Base-by-base conservation (phyloP, 2,329 filamentous ascomycete genomes). In the Hypoxylon sp. region DNA sequence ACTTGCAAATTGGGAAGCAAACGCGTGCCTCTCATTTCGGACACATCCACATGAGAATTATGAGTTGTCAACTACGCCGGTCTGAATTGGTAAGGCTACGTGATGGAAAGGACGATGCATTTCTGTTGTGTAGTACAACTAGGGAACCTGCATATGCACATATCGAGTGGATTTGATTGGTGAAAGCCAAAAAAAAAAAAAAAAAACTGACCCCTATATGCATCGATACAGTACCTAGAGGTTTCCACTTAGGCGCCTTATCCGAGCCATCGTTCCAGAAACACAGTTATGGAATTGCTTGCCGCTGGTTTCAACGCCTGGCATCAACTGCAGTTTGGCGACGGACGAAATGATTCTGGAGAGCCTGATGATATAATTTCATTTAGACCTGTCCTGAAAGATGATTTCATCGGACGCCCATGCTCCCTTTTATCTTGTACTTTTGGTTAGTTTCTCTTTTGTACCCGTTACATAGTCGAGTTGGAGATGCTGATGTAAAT, bases 251-350 rank as follows among this genome's bases (percentile, higher is more conserved):
- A 44, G 9, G 39, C 39, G 39, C 39, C 39, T 11, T 50, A 39
- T 39, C 35, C 29, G 22, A 24, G 26, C 22, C 22, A 51, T 26
- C 19, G n/a, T 35, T 8, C 29, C 29, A 29, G 24, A 74, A 42
- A 66, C 44, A 26, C 22, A 59, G 33, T n/a, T 26, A 78, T 87
- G 85, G 80, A 85, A 58, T 76, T 90, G 4, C 86, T 85, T 74
- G 86, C 84, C 46, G 72, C 84, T 2, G 88, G 88, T 44, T 85
- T 87, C 78, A 90, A 90, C 73, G 86, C 87, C 59, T 90, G 86
- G 86, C 77, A 79, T 61, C 87, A 90, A 72, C 81, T 90, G 14
- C 70, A 74, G 1, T 84, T 88, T 64, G 47, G 47, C 6, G 11
- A 55, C 44, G 13, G 42, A 1, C 44, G 51, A 9, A 4, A 42